Evolutionary conservation across 768 basidiomycete species (phyloP).

Genomic region (Calocybe gangraenosa): DNA sequence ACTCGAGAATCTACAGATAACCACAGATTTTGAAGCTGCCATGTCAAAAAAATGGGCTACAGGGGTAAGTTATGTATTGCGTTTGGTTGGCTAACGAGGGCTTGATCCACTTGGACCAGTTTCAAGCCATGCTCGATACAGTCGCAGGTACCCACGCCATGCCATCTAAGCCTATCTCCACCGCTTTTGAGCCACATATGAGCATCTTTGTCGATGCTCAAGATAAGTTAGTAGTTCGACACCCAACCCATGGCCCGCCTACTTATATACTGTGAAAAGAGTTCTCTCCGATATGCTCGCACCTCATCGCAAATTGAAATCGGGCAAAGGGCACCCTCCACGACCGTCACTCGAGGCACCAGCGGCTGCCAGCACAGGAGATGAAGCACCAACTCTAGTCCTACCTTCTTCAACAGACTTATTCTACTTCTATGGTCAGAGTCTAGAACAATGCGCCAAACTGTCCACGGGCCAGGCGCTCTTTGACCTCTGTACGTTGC

Average conservation of each 20-base stretch:
- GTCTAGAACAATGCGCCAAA: conserved; percentile 90
- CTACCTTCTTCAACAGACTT: conserved; percentile 93
- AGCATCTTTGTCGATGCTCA: conserved; percentile 93
- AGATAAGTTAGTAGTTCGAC: conserved; percentile 61
- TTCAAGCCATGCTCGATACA: conserved; percentile 59
- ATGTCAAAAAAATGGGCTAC: conserved; percentile 82
- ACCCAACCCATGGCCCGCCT: background rate
- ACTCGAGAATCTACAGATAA: conserved; percentile 82
- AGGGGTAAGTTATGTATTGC: conserved; percentile 39
- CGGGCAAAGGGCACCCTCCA: conserved; percentile 33
- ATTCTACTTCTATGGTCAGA: conserved; percentile 97
- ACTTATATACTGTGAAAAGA: conserved; percentile 34
- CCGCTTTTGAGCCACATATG: conserved; percentile 93
- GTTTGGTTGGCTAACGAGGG: background rate
- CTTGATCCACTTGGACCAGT: conserved; percentile 30
- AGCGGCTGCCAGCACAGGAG: conserved; percentile 36
- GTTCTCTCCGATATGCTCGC: conserved; percentile 89
- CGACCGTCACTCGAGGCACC: conserved; percentile 67
- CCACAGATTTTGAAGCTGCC: conserved; percentile 81
- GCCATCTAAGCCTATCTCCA: conserved; percentile 68
- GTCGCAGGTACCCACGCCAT: conserved; percentile 47
- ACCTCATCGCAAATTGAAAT: conserved; percentile 58
- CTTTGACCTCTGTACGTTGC: conserved; percentile 74
- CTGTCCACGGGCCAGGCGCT: conserved; percentile 82
- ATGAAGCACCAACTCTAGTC: conserved; percentile 55